Evolutionary conservation across 2,329 filamentous ascomycete species (phyloP), one percentile per base, ranked within the genome.

Genomic region (Xylariaceae sp.): DNA sequence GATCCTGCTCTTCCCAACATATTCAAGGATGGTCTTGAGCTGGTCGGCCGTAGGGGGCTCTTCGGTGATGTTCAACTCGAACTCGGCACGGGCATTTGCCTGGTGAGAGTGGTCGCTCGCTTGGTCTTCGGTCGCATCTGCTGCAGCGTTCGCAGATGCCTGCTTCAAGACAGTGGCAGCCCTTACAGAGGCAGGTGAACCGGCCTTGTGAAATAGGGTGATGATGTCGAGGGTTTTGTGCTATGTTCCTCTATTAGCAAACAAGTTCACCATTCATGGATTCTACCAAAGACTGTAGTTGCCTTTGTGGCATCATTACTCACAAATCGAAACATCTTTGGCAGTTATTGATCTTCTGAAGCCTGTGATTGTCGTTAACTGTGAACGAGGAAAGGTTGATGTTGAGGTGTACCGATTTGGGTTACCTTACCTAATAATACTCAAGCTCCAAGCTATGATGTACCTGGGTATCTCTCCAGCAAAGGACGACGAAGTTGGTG

Each of bases 141-240:
- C 71, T 21, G 76, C 63, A 9, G 86, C 80, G 33, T 78, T 78
- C 33, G 83, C 81, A 17, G 85, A 85, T 21, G 80, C 75, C 65
- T 90, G 81, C 68, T 92, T 94, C 44, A 97, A 77, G 37, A 94
- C 68, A 29, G 77, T 82, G 46, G 83, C 77, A 21, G 84, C 83
- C 44, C 83, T 79, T 35, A 78, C 70, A 3, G 89, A 96, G 48
- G 83, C 73, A 15, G 83, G 76, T 38, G 77, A 76, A 54, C 73
- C 75, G 41, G 90, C 78, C 64, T 86, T 85, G 76, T 96, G 89
- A 74, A 97, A 98, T 71, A 98, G 82, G 46, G 90, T 97, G 61
- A 97, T 79, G 51, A 94, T 86, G 70, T 97, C 89, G 64, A 86
- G 76, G 51, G 83, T 76, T 73, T 88, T 89, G 66, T 73, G 77